Evolutionary conservation across 1,284 basidiomycete species (phyloP), one percentile per base, ranked within the genome.

Genomic region (Coriolopsis trogii): DNA sequence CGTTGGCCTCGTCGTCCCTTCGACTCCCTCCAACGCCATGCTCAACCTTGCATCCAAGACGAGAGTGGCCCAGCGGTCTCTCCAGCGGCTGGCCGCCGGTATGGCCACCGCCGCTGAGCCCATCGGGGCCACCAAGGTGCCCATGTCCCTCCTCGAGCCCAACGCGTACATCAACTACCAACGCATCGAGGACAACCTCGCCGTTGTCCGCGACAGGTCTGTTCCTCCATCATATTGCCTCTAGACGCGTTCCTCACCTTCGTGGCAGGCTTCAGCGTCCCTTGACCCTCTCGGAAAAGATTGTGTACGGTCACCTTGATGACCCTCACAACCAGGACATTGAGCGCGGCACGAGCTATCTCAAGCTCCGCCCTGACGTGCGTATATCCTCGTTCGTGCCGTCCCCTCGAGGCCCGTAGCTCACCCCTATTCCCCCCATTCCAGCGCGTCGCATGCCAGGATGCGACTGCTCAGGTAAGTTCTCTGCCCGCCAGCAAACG

Each of bases 361-460:
- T 98, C 73, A 96, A 95, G 77, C 87, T 98, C 44, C 86, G 95
- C 63, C 95, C 95, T 45, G 95, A 97, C 76, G 94, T 95, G 68
- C 67, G 91, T 80, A 21, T 33, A 26, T 53, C 8, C n/a, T n/a
- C 46, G 38, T 26, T n/a, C 24, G 9, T 23, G 42, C 21, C 51
- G 23, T 10, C 23, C 33, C 41, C 29, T 44, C 34, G 37, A 45
- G 37, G 28, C 51, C 10, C 38, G 23, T 26, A 1, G 16, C 42
- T 41, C 36, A 24, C 53, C 49, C 39, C 33, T 16, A 41, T 30
- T 30, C 46, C 31, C 34, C 40, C 46, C 51, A 59, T 50, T 46
- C 38, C 68, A 97, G 94, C 94, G 97, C 67, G 97, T 99, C 62
- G 96, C 97, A 51, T 99, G 96, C 81, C 97, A 99, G 81, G 97